Conservation (phyloP, 1,139 yeast species). For the Spathaspora sp. region DNA sequence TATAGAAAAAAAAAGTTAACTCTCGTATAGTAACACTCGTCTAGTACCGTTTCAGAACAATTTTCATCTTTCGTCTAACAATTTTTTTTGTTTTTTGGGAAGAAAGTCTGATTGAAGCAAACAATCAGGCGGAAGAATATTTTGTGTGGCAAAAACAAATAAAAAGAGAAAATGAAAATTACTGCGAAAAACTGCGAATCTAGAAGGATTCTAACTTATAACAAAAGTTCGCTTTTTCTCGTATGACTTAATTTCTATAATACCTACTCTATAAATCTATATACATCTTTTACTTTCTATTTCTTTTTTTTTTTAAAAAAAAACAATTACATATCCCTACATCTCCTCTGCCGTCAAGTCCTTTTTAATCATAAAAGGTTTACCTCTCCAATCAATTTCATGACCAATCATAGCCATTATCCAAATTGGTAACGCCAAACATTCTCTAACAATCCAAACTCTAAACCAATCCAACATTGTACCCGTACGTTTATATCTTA, state of each 20-base stretch:
- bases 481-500: slow-evolving; percentile 10
- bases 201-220: too few species aligned
- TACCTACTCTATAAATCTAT: neutral
- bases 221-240: neutral
- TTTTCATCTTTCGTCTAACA: too few species aligned
- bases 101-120: too few species aligned
- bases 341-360: slow-evolving; percentile 79
- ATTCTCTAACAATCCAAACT: slow-evolving; percentile 68
- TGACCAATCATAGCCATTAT: slow-evolving; percentile 75
- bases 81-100: too few species aligned
- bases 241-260: neutral
- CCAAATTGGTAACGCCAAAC: slow-evolving; percentile 85
- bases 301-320: too few species aligned
- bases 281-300: neutral
- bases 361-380: slow-evolving; percentile 67
- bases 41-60: too few species aligned
- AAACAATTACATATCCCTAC: too few species aligned
- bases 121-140: too few species aligned
- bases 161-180: too few species aligned
- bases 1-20: too few species aligned
- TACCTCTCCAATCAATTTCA: slow-evolving; percentile 79
- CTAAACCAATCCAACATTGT: slow-evolving; percentile 25
- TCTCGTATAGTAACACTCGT: too few species aligned
- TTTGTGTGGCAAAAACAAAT: too few species aligned
- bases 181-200: neutral